Evolutionary conservation across 2,329 filamentous ascomycete genomes (phyloP), one percentile per base, ranked within the genome.

Genomic region (Colletotrichum trifolii): DNA sequence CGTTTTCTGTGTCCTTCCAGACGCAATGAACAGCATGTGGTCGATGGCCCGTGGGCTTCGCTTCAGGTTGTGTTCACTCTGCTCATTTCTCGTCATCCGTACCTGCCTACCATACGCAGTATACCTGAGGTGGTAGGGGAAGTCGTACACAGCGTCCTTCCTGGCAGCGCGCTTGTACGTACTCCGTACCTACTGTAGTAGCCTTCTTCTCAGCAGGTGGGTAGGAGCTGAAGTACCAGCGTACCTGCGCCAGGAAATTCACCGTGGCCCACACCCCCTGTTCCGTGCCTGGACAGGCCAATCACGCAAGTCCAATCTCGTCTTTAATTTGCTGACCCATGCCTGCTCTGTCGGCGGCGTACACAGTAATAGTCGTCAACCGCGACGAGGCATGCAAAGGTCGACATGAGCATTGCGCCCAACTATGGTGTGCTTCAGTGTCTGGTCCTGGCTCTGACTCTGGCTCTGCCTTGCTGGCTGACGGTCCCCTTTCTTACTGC

Each of bases 171-270:
- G 25, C 25, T 25, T 25, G 25, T 25, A 25, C 25, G 25, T 25
- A 25, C 25, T 17, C 25, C 47, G 38, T 53, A 45, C 17, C 17
- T 40, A n/a, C n/a, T n/a, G n/a, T n/a, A 40, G 39, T 40, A 46
- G 43, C 25, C 25, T 25, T 25, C 25, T 42, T n/a, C 39, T n/a
- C 39, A 42, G 39, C 39, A 42, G 5, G 5, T n/a, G 39, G 39
- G 39, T 11, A 42, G 25, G 25, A 25, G 25, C 25, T 25, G 43
- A 39, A 13, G n/a, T 47, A 15, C n/a, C 39, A 42, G 52, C 17
- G 57, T 64, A 61, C 62, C 49, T 65, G 56, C 62, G 40, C 57
- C 57, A 50, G 56, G 50, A 52, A 65, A 65, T 61, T 61, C 48
- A 36, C 47, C 46, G 52, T 25, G 46, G 12, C 35, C 52, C 62